Base-by-base conservation (phyloP, 2,329 filamentous ascomycete species). In the Sporothrix mexicana region DNA sequence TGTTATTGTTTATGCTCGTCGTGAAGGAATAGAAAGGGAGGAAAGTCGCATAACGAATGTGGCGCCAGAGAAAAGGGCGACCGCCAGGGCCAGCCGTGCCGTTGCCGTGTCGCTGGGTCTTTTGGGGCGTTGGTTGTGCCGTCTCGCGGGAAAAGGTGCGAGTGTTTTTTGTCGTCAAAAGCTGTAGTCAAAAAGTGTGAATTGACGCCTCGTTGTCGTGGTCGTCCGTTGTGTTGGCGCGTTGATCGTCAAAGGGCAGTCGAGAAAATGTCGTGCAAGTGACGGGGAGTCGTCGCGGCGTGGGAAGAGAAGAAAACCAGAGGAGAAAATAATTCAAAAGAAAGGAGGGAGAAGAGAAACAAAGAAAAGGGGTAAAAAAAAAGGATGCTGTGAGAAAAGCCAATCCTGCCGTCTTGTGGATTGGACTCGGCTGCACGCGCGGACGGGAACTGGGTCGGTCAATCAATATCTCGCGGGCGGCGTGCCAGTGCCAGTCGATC, bases 1-100 rank as follows among this genome's bases (percentile, higher is more conserved):
- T 15, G 59, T 20, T 20, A 17, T 43, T 36, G 36, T 20, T 20
- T 36, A 62, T 36, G 36, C n/a, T 25, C 17, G 61, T 47, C 61
- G 41, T 64, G n/a, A 20, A 7, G 1, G 13, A 23, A 45, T 4
- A 20, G 41, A 13, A 64, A 41, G 41, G 41, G 15, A 8, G 41
- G 41, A 25, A 7, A 23, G 41, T 25, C 61, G 41, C 23, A 41
- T 23, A 64, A 47, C 61, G 59, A 61, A 17, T 8, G 57, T 36
- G 57, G 30, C 25, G 15, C 7, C 15, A 43, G 57, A 62, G 43
- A 62, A 43, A 61, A 25, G 6, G 41, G 9, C 45, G n/a, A 64
- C 61, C 61, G 2, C 61, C 61, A 64, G 61, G 61, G 61, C 61
- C 61, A 45, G 61, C 61, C 41, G 61, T 61, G 30, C n/a, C 57